Percentiles rank a stretch among this genome's conserved stretches.
phyloP scores from a whole-genome alignment of 2,329 filamentous ascomycete species.

The Didymella lethalis region DNA sequence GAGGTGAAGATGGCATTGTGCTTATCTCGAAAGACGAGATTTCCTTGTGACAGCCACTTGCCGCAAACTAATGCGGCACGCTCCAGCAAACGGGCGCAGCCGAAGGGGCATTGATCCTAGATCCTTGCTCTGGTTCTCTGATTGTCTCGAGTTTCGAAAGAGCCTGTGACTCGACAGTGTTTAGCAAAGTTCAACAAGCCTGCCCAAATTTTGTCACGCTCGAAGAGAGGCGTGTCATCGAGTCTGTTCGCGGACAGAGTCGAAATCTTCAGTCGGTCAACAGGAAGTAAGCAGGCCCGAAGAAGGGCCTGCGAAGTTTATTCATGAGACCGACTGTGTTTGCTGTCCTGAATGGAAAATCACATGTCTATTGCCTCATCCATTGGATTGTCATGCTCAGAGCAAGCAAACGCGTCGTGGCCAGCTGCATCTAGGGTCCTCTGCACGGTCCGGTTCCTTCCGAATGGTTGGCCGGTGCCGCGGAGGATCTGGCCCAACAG shows the following conservation, averaged over 20 bases:
- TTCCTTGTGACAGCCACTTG: conserved; percentile 21
- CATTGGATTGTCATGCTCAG: background rate
- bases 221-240: background rate
- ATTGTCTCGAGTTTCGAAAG: background rate
- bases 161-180: background rate
- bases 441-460: background rate
- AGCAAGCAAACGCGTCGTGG: background rate
- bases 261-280: background rate
- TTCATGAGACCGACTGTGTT: background rate
- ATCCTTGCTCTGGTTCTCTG: conserved; percentile 2
- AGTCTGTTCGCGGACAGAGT: background rate
- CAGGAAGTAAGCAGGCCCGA: background rate
- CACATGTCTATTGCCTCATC: background rate
- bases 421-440: background rate
- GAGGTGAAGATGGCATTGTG: conserved; percentile 9
- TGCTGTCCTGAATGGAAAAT: background rate
- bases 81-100: conserved; percentile 15
- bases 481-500: background rate
- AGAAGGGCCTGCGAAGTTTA: background rate
- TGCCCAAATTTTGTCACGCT: too few relatives aligned
- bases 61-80: conserved; percentile 13
- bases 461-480: conserved; percentile 3
- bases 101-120: conserved; percentile 15
- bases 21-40: conserved; percentile 11
- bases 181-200: too few relatives aligned